Base-by-base conservation (phyloP, 2,329 filamentous ascomycete genomes). In the Botrytis sinoallii region DNA sequence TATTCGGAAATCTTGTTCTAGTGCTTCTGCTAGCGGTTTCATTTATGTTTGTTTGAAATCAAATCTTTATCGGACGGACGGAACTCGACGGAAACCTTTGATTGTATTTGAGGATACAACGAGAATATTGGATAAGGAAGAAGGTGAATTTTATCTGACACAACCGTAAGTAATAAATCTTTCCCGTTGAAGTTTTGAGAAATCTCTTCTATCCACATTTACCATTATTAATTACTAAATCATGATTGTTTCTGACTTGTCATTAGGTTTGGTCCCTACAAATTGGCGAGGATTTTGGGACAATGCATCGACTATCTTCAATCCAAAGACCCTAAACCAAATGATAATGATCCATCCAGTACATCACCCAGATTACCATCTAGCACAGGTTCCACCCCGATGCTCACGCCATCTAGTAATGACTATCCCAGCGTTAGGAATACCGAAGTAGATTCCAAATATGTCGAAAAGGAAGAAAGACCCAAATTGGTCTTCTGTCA, bases 71-170 rank as follows among this genome's bases (percentile, higher is more conserved):
- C 14, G 40, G 4, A n/a, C 46, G 32, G 60, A 73, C 7, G 42
- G 22, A 29, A 48, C 32, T 40, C 44, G 57, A 48, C 20, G 25
- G 5, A 65, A 76, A 22, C 76, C 77, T 22, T 66, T 77, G 64
- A 77, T 78, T 67, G 71, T 78, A 1, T 75, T 77, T n/a, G 76
- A 77, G 46, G 77, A 78, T 52, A 71, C 66, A 20, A 68, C 44
- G 4, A 61, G 14, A 59, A 48, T 16, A 9, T n/a, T 38, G 10
- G 57, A 40, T 1, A 72, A 73, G 10, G 71, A 64, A 9, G 66
- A 74, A 38, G 76, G 75, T 1, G 61, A 75, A 3, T 74, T 76
- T 29, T 73, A 71, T 35, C 29, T 78, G 8, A 74, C 74, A 20
- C 76, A 77, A 44, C 76, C 76, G 75, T 78, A 70, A 75, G 77